These are phyloP conservation scores for Neurospora tetraspora DNA, from an alignment of 495 filamentous ascomycete species.

Conservation along the genomic window DNA sequence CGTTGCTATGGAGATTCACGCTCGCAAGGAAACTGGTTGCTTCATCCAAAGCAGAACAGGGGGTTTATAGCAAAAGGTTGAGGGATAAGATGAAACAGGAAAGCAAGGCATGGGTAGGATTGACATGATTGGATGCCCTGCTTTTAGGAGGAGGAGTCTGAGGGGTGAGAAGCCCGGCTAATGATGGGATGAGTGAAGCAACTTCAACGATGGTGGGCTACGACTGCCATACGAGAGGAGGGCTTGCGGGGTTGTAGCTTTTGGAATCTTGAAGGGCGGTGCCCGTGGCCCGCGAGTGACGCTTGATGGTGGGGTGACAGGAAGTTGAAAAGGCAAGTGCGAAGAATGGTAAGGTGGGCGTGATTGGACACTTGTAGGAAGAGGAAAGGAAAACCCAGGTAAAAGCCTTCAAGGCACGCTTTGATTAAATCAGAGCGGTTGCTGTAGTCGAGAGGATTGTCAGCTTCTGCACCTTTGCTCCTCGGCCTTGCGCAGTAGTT, in stretches of 20 bases:
- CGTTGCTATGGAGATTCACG: neutral
- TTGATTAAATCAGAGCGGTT: neutral
- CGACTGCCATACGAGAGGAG: neutral
- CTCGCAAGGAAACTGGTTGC: neutral
- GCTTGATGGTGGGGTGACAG: neutral
- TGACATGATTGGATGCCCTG: neutral
- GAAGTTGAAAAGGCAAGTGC: neutral
- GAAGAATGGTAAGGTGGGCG: neutral
- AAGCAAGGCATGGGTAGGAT: neutral
- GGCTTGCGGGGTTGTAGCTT: neutral
- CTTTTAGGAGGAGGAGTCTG: neutral
- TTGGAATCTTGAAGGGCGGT: neutral
- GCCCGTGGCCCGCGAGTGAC: neutral
- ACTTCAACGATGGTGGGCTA: neutral
- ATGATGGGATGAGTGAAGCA: neutral
- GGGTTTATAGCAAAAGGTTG: neutral
- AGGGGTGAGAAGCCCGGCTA: neutral
- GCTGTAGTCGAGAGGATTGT: neutral
- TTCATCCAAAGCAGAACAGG: neutral
- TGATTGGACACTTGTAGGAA: neutral
- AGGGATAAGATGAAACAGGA: neutral
- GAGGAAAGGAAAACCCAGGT: neutral
- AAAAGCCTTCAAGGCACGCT: neutral
- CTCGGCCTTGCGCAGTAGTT: neutral
- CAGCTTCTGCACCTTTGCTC: neutral